Percentiles rank a stretch among this genome's conserved stretches.
phyloP scores from a whole-genome alignment of 305 asterid species.

The Plantago rigida region DNA sequence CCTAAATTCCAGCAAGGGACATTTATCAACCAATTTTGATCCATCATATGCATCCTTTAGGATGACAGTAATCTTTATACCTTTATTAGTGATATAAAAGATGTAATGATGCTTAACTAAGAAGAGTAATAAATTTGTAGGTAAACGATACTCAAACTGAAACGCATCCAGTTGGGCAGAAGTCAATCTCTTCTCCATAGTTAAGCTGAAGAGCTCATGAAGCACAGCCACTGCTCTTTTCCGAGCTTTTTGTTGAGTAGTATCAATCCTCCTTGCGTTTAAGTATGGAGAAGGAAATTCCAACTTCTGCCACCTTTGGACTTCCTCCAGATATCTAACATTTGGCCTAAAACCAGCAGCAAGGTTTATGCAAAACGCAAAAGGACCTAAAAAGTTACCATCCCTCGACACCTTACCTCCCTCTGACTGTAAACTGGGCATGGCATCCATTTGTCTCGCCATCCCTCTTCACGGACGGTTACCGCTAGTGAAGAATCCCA shows the following conservation, averaged over 20 bases:
- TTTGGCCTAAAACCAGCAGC: slow-evolving; percentile 89
- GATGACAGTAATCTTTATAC: slow-evolving; percentile 60
- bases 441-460: slow-evolving; percentile 27
- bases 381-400: slow-evolving; percentile 65
- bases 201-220: slow-evolving; percentile 87
- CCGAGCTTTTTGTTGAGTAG: slow-evolving; percentile 62
- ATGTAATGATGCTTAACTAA: slow-evolving; percentile 77
- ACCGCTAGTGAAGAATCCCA: slow-evolving; percentile 90
- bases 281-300: slow-evolving; percentile 92
- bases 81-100: slow-evolving; percentile 82
- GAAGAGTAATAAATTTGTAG: slow-evolving; percentile 69
- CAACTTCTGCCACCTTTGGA: slow-evolving; percentile 88
- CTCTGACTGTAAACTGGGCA: slow-evolving; percentile 17
- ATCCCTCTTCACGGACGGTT: slow-evolving; percentile 71
- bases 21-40: slow-evolving; percentile 44
- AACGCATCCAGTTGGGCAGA: slow-evolving; percentile 86
- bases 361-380: slow-evolving; percentile 54
- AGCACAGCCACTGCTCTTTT: slow-evolving; percentile 82
- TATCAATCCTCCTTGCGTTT: slow-evolving; percentile 66
- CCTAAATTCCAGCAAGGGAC: slow-evolving; percentile 56
- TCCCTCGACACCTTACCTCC: slow-evolving; percentile 56
- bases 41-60: slow-evolving; percentile 84
- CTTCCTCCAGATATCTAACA: slow-evolving; percentile 61
- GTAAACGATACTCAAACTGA: slow-evolving; percentile 61
- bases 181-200: slow-evolving; percentile 73